Conservation (phyloP, 257 asterid species). For the Echium plantagineum region DNA sequence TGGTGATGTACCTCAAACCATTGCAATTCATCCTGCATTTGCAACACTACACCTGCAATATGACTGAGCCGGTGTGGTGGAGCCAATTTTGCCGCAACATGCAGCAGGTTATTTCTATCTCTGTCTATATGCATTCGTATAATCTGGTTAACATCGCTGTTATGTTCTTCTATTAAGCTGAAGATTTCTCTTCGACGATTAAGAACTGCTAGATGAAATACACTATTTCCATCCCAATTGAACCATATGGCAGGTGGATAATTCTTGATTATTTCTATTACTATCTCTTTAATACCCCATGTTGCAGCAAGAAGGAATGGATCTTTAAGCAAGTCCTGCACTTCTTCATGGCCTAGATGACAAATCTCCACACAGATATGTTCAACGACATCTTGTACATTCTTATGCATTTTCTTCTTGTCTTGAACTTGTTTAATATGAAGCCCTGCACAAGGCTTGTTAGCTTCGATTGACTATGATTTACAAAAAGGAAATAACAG, state of each 20-base stretch:
- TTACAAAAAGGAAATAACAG: too few species aligned
- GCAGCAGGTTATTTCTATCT: conserved; percentile 1
- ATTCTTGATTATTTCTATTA: background rate
- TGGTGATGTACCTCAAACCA: conserved; percentile 14
- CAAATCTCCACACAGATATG: background rate
- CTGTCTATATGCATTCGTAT: background rate
- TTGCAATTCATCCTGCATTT: conserved; percentile 14
- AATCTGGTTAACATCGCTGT: background rate
- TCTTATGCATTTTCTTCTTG: background rate
- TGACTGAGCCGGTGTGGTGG: conserved; percentile 4
- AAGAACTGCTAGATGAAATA: background rate
- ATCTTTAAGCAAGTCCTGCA: background rate
- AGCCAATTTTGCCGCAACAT: conserved; percentile 9
- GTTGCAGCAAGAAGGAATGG: background rate
- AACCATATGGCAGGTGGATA: background rate
- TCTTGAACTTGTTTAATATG: too few species aligned
- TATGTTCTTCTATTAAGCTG: background rate
- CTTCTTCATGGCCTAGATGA: background rate
- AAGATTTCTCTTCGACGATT: background rate
- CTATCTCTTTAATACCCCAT: background rate
- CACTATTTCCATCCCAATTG: background rate
- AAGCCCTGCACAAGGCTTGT: background rate
- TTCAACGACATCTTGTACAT: background rate
- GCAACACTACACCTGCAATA: conserved; percentile 9
- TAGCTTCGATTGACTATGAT: background rate